Conservation (phyloP, 2,329 filamentous ascomycete species). For the Trichoderma sp. region DNA sequence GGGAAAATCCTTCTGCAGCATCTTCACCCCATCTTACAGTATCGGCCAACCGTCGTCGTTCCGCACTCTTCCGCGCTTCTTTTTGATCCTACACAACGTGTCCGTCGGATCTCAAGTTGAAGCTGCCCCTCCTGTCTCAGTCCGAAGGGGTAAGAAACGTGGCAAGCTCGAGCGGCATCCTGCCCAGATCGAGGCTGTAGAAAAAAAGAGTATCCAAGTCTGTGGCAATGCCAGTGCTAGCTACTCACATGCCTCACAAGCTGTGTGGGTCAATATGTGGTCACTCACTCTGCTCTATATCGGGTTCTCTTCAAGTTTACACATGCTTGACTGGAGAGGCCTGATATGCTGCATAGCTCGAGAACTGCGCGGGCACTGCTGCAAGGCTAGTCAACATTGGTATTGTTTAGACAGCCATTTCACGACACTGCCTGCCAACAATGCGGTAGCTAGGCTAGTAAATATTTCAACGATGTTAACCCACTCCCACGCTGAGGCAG, state of each 20-base stretch:
- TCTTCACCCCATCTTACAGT: conserved; percentile 10
- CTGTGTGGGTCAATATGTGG: not conserved
- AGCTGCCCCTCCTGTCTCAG: conserved; percentile 22
- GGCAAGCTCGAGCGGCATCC: conserved; percentile 12
- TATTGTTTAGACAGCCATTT: not conserved
- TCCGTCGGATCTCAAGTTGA: conserved; percentile 25
- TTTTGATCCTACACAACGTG: conserved; percentile 26
- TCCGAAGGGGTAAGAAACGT: conserved; percentile 24
- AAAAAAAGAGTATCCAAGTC: not conserved
- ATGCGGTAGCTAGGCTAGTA: not conserved
- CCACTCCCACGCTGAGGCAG: not conserved
- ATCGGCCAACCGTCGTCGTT: conserved; percentile 11
- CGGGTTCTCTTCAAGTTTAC: not conserved
- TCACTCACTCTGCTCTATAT: not conserved
- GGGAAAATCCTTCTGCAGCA: conserved; percentile 13
- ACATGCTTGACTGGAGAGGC: too few species aligned
- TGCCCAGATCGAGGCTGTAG: not conserved
- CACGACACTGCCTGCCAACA: not conserved
- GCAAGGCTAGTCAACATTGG: not conserved
- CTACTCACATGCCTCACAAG: not conserved
- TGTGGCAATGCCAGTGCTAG: not conserved
- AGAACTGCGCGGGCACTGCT: not conserved
- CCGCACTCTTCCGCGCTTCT: conserved; percentile 25
- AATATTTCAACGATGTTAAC: not conserved
- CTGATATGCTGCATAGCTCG: not conserved